A percentile compares a stretch with the other conserved stretches of the same genome.
phyloP scores from a whole-genome alignment of 306 rosid genomes.

The Gleditsia sinensis region DNA sequence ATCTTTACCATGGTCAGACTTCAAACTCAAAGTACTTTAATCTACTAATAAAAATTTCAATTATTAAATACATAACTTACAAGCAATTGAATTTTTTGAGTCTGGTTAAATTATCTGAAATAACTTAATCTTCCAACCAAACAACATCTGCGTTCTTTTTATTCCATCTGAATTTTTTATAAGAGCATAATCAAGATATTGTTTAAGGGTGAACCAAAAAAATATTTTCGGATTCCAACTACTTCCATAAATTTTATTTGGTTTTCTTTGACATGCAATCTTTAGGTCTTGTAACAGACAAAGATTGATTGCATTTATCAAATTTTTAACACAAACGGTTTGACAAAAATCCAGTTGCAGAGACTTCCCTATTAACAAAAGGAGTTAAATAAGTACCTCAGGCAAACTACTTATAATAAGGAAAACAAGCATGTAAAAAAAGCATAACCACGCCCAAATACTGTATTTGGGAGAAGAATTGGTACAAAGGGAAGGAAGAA shows the following conservation, averaged over 20 bases:
- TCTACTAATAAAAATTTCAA: neutral
- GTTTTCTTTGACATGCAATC: neutral
- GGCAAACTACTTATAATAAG: neutral
- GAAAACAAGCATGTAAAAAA: neutral
- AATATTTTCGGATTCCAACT: neutral
- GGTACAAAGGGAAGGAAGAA: neutral
- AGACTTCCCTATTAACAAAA: no score
- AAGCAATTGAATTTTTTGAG: neutral
- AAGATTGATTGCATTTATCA: neutral
- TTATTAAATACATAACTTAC: neutral
- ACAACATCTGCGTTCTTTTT: neutral
- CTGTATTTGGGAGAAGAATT: neutral
- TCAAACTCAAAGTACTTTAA: neutral
- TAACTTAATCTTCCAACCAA: neutral
- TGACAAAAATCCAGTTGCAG: neutral
- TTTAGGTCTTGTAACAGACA: neutral
- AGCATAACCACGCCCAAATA: no score
- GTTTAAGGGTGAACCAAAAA: neutral
- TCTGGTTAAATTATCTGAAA: neutral
- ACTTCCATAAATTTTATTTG: neutral
- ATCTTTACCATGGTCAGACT: slow-evolving; percentile 24
- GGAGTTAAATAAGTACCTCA: neutral
- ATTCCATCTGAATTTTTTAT: neutral
- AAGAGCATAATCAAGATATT: neutral
- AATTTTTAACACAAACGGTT: neutral